Conservation (phyloP, 1,139 yeast species). For the Sugiyamaella paludigena region DNA sequence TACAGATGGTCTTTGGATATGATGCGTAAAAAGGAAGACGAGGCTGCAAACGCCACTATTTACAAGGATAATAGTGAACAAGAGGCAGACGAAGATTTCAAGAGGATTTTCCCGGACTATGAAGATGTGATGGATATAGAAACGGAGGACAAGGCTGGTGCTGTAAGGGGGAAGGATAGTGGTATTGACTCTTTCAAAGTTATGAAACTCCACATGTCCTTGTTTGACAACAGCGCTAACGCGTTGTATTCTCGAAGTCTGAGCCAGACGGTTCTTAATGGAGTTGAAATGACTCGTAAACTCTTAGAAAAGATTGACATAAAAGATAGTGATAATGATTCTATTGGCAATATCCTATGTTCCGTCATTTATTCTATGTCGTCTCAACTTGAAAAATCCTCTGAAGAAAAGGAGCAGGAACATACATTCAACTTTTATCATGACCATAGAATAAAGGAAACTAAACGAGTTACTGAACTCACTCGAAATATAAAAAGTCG, state of each 20-base stretch:
- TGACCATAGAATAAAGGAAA: constrained; percentile 62
- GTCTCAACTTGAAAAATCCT: background rate
- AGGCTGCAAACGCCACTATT: constrained; percentile 57
- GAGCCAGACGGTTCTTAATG: constrained; percentile 9
- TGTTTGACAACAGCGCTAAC: background rate
- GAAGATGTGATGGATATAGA: constrained; percentile 48
- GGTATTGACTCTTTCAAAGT: background rate
- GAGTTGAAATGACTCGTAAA: constrained; percentile 7
- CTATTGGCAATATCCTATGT: background rate
- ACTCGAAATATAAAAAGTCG: constrained; percentile 50
- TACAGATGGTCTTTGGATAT: constrained; percentile 78
- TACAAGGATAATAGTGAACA: constrained; percentile 55
- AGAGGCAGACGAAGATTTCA: constrained; percentile 69
- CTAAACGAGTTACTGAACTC: constrained; percentile 55
- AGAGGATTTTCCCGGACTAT: constrained; percentile 77
- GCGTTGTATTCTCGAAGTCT: background rate
- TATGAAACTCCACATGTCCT: constrained; percentile 5
- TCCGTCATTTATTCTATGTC: constrained; percentile 5
- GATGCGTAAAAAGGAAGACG: constrained; percentile 62
- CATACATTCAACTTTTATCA: constrained; percentile 59
- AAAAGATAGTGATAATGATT: background rate
- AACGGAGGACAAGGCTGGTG: background rate
- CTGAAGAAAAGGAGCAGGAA: constrained; percentile 3
- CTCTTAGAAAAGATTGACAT: background rate
- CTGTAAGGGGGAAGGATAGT: background rate